A percentile compares a stretch with the other conserved stretches of the same genome.
These are phyloP conservation scores for Trifolium pratense DNA, from an alignment of 306 rosid genomes.

Conservation along the genomic window DNA sequence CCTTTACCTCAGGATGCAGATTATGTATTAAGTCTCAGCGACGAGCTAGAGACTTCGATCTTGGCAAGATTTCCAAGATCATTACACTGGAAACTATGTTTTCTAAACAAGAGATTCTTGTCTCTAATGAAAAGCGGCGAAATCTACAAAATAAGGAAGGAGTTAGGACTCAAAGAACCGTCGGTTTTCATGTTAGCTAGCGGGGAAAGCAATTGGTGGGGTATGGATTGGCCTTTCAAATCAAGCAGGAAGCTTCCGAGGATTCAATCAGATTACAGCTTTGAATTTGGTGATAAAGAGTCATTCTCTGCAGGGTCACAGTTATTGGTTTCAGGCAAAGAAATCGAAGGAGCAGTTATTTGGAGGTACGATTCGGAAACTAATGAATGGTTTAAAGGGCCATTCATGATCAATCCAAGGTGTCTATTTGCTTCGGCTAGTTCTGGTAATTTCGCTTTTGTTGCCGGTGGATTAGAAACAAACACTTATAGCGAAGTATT, in stretches of 20 bases:
- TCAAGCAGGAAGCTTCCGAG: slow-evolving; percentile 60
- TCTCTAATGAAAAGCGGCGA: slow-evolving; percentile 63
- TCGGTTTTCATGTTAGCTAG: slow-evolving; percentile 73
- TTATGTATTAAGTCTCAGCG: slow-evolving; percentile 58
- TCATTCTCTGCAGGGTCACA: slow-evolving; percentile 81
- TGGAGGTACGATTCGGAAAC: slow-evolving; percentile 64
- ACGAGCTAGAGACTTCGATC: slow-evolving; percentile 72
- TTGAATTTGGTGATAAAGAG: slow-evolving; percentile 66
- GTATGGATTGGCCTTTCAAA: slow-evolving; percentile 62
- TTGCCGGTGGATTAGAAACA: slow-evolving; percentile 75
- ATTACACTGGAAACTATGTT: slow-evolving; percentile 61
- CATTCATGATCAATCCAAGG: slow-evolving; percentile 72
- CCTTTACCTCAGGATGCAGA: slow-evolving; percentile 89
- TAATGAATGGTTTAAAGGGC: slow-evolving; percentile 72
- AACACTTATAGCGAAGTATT: slow-evolving; percentile 41
- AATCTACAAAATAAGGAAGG: slow-evolving; percentile 61
- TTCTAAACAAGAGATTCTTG: slow-evolving; percentile 62
- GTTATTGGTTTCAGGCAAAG: slow-evolving; percentile 73
- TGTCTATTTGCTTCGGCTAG: slow-evolving; percentile 83
- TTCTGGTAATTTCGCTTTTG: slow-evolving; percentile 60
- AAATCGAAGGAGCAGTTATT: slow-evolving; percentile 56
- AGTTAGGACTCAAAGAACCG: slow-evolving; percentile 62
- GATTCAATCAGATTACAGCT: slow-evolving; percentile 61
- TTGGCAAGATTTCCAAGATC: slow-evolving; percentile 76
- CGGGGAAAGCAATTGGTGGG: slow-evolving; percentile 79